Conservation (phyloP, 2,329 filamentous ascomycete species). For the Cryphonectria japonica region DNA sequence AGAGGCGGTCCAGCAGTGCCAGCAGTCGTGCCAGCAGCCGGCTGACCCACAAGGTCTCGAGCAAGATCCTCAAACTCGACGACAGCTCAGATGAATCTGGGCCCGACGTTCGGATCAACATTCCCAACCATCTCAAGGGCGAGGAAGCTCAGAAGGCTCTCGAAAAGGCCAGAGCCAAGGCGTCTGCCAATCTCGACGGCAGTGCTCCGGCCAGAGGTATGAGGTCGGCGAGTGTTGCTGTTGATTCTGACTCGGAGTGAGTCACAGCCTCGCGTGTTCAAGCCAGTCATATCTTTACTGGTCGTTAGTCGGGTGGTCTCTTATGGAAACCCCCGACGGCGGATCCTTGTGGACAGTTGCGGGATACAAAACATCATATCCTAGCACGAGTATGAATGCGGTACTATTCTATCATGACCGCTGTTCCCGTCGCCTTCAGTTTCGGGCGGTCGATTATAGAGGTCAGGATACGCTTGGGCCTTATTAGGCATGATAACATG, state of each 20-base stretch:
- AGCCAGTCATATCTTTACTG: background rate
- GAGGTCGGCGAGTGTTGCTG: constrained; percentile 16
- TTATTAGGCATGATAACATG: background rate
- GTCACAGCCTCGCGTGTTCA: background rate
- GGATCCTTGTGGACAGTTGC: background rate
- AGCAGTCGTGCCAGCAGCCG: constrained; percentile 19
- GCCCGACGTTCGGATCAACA: constrained; percentile 6
- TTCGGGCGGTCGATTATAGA: background rate
- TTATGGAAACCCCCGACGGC: background rate
- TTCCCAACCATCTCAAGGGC: constrained; percentile 23
- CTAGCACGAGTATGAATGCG: background rate
- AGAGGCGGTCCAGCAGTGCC: constrained; percentile 22
- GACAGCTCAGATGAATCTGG: background rate
- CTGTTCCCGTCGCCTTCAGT: background rate
- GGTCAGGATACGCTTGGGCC: background rate
- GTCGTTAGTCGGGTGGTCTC: background rate
- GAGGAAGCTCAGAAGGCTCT: constrained; percentile 17
- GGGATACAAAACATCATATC: background rate
- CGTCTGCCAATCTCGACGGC: constrained; percentile 5
- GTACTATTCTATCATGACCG: too few relatives aligned
- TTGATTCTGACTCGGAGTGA: constrained; percentile 25
- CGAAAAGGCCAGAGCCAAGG: constrained; percentile 4
- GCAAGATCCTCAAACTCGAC: constrained; percentile 18
- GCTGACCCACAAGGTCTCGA: constrained; percentile 15
- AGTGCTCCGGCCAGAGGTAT: background rate